Percentiles rank a stretch among this genome's conserved stretches.
Evolutionary conservation across 2,329 filamentous ascomycete species (phyloP).

Genomic region (Tolypocladium inflatum): DNA sequence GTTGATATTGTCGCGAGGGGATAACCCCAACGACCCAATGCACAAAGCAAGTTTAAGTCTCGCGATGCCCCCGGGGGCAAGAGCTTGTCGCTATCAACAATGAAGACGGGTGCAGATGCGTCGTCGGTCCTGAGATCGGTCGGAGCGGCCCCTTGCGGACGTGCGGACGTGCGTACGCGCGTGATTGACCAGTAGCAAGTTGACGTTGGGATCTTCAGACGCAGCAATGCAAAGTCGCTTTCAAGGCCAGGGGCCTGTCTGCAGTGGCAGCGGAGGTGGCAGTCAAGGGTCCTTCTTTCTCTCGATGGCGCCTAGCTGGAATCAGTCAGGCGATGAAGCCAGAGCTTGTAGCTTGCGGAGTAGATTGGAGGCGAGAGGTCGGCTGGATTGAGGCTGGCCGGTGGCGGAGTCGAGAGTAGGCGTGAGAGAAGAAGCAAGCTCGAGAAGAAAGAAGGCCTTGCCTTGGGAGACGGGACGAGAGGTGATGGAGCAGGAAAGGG

Average conservation of each 20-base stretch:
- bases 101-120: background rate
- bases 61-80: background rate
- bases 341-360: slow-evolving; percentile 11
- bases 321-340: slow-evolving; percentile 9
- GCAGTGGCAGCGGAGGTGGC: background rate
- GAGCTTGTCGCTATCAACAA: background rate
- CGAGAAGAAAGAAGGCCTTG: slow-evolving; percentile 25
- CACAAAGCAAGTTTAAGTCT: background rate
- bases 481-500: slow-evolving; percentile 7
- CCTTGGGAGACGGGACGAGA: slow-evolving; percentile 11
- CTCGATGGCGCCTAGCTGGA: slow-evolving; percentile 14
- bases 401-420: background rate
- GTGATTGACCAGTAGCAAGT: background rate
- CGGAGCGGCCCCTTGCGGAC: background rate
- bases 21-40: slow-evolving; percentile 16
- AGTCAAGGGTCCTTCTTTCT: slow-evolving; percentile 20
- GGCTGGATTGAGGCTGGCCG: slow-evolving; percentile 11
- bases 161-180: background rate
- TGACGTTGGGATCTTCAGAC: background rate
- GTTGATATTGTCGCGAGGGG: slow-evolving; percentile 9
- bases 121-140: background rate
- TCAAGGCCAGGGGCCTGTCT: background rate
- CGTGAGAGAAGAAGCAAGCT: slow-evolving; percentile 15
- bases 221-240: background rate
- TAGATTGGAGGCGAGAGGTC: slow-evolving; percentile 5